Percentiles rank a stretch among this genome's conserved stretches.
These are phyloP conservation scores for Escallonia rubra DNA, from an alignment of 129 eudicot genomes.

Conservation along the genomic window DNA sequence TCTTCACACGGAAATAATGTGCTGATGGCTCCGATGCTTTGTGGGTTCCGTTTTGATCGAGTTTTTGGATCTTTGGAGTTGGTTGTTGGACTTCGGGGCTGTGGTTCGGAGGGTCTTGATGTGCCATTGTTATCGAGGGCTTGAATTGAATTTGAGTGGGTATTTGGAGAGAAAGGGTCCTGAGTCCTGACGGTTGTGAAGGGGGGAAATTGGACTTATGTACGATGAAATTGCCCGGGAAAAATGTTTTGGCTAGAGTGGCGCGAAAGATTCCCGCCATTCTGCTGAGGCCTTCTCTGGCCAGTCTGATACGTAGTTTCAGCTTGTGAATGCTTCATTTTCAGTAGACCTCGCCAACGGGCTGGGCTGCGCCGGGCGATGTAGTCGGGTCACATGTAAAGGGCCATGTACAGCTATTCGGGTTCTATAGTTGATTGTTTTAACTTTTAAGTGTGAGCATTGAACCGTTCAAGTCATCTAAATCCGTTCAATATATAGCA, in stretches of 20 bases:
- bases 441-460: not conserved
- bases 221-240: constrained; percentile 1
- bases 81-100: constrained; percentile 52
- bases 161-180: not conserved
- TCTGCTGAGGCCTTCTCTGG: not conserved
- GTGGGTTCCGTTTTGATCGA: constrained; percentile 27
- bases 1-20: constrained; percentile 46
- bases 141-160: not conserved
- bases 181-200: not conserved
- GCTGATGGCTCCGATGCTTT: not conserved
- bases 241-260: constrained; percentile 11
- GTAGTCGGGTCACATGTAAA: too few relatives aligned
- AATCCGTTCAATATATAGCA: too few relatives aligned
- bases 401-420: too few relatives aligned
- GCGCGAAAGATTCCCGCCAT: constrained; percentile 90
- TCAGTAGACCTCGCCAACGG: not conserved
- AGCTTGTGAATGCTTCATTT: not conserved
- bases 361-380: too few relatives aligned
- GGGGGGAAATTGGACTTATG: constrained; percentile 15
- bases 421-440: too few relatives aligned
- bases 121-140: constrained; percentile 17
- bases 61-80: constrained; percentile 37
- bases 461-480: too few relatives aligned
- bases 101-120: constrained; percentile 13
- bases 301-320: too few relatives aligned